Conservation (phyloP, 345 rosid genomes). For the Dimocarpus longan region DNA sequence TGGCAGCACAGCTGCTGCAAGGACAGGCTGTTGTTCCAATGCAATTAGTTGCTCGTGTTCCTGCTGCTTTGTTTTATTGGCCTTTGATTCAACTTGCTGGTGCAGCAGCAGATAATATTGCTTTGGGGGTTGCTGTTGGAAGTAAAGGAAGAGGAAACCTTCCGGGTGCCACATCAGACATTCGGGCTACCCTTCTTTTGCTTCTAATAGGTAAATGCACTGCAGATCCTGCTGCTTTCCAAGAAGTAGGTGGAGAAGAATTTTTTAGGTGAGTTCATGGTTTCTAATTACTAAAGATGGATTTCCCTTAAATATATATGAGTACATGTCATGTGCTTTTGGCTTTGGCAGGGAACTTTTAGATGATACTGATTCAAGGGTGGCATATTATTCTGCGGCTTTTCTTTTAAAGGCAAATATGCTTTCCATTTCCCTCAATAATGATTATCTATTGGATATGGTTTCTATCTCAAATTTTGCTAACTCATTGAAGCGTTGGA, state of each 20-base stretch:
- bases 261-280: constrained; percentile 72
- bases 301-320: constrained; percentile 15
- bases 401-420: constrained; percentile 88
- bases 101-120: constrained; percentile 92
- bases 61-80: constrained; percentile 92
- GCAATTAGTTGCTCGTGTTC: constrained; percentile 94
- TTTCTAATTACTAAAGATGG: constrained; percentile 16
- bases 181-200: constrained; percentile 83
- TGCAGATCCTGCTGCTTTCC: constrained; percentile 82
- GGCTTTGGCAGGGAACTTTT: constrained; percentile 73
- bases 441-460: background rate
- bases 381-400: constrained; percentile 95
- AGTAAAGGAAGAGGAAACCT: constrained; percentile 98
- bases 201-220: constrained; percentile 97
- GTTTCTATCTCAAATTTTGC: constrained; percentile 16
- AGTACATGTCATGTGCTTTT: constrained; percentile 20
- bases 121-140: constrained; percentile 97
- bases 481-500: constrained; percentile 21
- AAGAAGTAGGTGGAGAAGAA: constrained; percentile 89
- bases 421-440: constrained; percentile 5
- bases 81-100: constrained; percentile 96
- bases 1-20: constrained; percentile 90
- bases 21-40: constrained; percentile 92
- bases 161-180: constrained; percentile 96
- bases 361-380: constrained; percentile 97